Base-by-base conservation (phyloP, 768 basidiomycete genomes). In the Hygrocybe punicea region DNA sequence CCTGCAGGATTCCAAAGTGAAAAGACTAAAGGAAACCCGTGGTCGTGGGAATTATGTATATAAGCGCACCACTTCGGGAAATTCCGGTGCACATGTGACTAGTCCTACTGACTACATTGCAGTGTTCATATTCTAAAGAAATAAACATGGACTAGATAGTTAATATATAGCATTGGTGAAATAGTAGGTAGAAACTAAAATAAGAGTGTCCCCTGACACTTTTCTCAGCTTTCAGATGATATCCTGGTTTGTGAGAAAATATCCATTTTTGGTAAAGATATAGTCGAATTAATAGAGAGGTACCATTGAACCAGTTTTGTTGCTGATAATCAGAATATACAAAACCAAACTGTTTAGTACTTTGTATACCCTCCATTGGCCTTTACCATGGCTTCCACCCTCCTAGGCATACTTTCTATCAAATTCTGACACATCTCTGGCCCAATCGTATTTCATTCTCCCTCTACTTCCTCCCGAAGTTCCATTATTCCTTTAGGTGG, bases 401-500 rank as follows among this genome's bases (percentile, higher is more conserved):
- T 53, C 24, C 53, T 59, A 33, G 51, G 58, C 58, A 59, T 61
- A 55, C 52, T 55, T 40, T 55, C 52, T 39, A 59, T 59, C 7
- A 61, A 40, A 24, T 42, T 51, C 40, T 58, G 44, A 52, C 53
- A 51, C 19, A 52, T 37, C 37, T 44, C 48, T 34, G 35, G 17
- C 34, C 24, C 40, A 13, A 55, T 44, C 25, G 33, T 46, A 7
- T 44, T 34, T 71, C 72, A 73, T 58, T 71, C 73, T 48, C 66
- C 66, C 57, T 62, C 37, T 23, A 73, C 53, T 53, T 52, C 53
- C 9, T 55, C 61, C 69, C 65, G 69, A 17, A 71, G 54, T 58
- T 72, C 62, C 19, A 60, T 39, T 10, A 39, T 4, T 42, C 62
- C 64, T 3, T n/a, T 29, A 19, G 64, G 66, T 2, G 59, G 56